These are phyloP conservation scores for Phytophthora litchii DNA, from an alignment of 352 stramenopile species.

Conservation along the genomic window DNA sequence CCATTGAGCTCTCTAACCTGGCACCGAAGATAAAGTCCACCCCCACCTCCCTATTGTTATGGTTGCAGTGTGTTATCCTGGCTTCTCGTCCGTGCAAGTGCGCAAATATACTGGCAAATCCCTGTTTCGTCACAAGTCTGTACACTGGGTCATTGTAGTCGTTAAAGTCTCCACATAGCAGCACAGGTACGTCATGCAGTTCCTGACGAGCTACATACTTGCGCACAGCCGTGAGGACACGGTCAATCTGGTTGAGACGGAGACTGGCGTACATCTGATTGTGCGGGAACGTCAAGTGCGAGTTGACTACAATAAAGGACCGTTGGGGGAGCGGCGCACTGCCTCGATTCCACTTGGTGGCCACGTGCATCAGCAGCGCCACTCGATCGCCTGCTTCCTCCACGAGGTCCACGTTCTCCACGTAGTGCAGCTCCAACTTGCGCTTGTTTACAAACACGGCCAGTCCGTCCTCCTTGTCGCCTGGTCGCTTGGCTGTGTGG, in stretches of 20 bases:
- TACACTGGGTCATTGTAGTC: constrained; percentile 87
- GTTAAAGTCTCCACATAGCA: constrained; percentile 90
- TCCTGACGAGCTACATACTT: constrained; percentile 69
- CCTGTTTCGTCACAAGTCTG: constrained; percentile 70
- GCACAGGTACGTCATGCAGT: constrained; percentile 71
- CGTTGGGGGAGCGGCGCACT: constrained; percentile 53
- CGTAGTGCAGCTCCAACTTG: constrained; percentile 82
- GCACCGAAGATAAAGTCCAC: constrained; percentile 89
- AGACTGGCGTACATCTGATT: constrained; percentile 80
- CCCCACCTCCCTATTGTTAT: constrained; percentile 88
- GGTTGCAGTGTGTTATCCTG: constrained; percentile 88
- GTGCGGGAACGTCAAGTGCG: constrained; percentile 87
- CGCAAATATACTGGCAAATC: constrained; percentile 78
- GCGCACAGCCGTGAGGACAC: constrained; percentile 71
- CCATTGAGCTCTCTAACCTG: constrained; percentile 34
- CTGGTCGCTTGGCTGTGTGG: constrained; percentile 75
- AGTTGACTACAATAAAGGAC: constrained; percentile 85
- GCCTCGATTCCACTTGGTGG: constrained; percentile 78
- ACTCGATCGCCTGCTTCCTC: constrained; percentile 82
- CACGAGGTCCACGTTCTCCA: constrained; percentile 77
- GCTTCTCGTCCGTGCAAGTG: constrained; percentile 79
- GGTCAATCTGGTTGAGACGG: constrained; percentile 80
- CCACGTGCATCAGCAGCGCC: constrained; percentile 82
- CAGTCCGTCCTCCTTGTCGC: constrained; percentile 83
- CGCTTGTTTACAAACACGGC: constrained; percentile 78